Evolutionary conservation across 148 eudicot genomes (phyloP).

Genomic region (Silene uniflora): DNA sequence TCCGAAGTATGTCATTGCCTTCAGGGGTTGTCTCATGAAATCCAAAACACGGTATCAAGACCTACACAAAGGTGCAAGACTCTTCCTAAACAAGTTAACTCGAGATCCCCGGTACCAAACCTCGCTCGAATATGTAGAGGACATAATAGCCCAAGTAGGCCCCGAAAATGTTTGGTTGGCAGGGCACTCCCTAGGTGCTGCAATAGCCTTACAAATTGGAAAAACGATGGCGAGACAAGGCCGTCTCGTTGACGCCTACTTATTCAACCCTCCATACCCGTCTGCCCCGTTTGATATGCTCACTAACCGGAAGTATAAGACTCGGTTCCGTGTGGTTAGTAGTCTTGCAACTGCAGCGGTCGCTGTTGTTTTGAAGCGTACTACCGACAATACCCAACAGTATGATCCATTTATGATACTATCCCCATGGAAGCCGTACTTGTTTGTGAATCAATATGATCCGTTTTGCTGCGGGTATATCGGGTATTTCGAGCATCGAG

Average conservation of each 20-base stretch:
- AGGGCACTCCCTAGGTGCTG: constrained; percentile 79
- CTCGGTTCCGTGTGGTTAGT: constrained; percentile 38
- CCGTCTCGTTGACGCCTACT: constrained; percentile 48
- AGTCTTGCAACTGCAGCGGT: constrained; percentile 54
- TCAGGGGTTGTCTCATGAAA: constrained; percentile 58
- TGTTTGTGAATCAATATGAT: constrained; percentile 32
- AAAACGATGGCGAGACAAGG: constrained; percentile 47
- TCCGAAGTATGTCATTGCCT: constrained; percentile 63
- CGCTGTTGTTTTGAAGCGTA: constrained; percentile 25
- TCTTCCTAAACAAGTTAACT: constrained; percentile 33
- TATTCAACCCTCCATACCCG: constrained; percentile 74
- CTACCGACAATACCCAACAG: not conserved
- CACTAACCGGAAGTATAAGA: constrained; percentile 24
- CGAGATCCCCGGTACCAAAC: constrained; percentile 40
- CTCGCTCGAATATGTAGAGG: constrained; percentile 29
- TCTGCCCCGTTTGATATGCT: constrained; percentile 53
- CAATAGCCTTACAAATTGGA: constrained; percentile 62
- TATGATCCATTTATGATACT: not conserved
- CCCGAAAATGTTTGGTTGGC: constrained; percentile 49
- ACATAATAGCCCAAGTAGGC: constrained; percentile 11
- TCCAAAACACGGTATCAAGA: constrained; percentile 42
- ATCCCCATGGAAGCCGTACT: constrained; percentile 16
- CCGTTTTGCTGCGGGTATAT: constrained; percentile 33
- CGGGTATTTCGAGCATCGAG: constrained; percentile 39
- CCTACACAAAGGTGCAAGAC: constrained; percentile 39